Percentiles rank a stretch among this genome's conserved stretches.
phyloP scores from a whole-genome alignment of 345 rosid species.

The Citrus sp. region DNA sequence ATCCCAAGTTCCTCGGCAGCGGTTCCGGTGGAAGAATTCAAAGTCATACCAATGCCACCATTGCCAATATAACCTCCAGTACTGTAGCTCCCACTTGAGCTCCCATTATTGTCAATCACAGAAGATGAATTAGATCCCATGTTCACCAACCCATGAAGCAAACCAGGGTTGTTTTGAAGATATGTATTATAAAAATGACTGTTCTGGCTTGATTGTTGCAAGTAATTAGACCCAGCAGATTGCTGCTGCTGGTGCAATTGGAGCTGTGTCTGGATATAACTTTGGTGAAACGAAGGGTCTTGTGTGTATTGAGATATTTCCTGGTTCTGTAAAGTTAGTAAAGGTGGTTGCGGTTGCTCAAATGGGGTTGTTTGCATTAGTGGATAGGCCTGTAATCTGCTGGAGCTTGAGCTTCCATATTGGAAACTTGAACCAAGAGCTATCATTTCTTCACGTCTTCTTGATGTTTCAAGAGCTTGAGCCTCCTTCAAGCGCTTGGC shows the following conservation, averaged over 20 bases:
- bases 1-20: slow-evolving; percentile 49
- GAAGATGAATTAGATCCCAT: slow-evolving; percentile 37
- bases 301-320: slow-evolving; percentile 62
- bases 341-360: slow-evolving; percentile 56
- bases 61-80: slow-evolving; percentile 52
- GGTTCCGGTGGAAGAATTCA: slow-evolving; percentile 42
- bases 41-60: slow-evolving; percentile 52
- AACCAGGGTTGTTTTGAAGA: slow-evolving; percentile 59
- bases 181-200: slow-evolving; percentile 66
- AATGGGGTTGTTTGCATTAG: slow-evolving; percentile 51
- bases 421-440: slow-evolving; percentile 70
- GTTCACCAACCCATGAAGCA: slow-evolving; percentile 68
- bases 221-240: slow-evolving; percentile 31
- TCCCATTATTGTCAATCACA: slow-evolving; percentile 35
- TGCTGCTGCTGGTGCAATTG: slow-evolving; percentile 59
- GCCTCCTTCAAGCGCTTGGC: slow-evolving; percentile 96
- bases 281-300: slow-evolving; percentile 55
- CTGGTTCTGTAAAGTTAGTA: slow-evolving; percentile 67
- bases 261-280: slow-evolving; percentile 73
- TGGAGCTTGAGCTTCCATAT: slow-evolving; percentile 54
- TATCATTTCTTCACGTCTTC: slow-evolving; percentile 83
- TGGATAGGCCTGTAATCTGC: slow-evolving; percentile 59
- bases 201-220: slow-evolving; percentile 46
- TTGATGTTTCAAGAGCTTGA: slow-evolving; percentile 84
- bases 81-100: slow-evolving; percentile 42